phyloP scores from a whole-genome alignment of 2,329 filamentous ascomycete species.

The Penicillium capsulatum region DNA sequence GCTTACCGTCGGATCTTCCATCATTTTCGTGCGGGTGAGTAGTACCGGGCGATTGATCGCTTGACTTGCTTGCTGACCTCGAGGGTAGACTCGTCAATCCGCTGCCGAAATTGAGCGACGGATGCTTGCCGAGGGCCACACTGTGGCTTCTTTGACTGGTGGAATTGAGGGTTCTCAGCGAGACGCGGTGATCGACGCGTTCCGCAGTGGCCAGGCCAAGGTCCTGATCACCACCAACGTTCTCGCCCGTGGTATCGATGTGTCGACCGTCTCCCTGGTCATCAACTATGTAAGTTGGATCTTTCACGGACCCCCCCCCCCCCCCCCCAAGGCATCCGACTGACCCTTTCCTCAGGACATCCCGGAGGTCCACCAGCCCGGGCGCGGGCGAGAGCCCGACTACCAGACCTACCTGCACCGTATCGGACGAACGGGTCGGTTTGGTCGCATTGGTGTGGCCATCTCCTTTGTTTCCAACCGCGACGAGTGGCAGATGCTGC shows the following conservation, averaged over 20 bases:
- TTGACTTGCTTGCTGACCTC: slow-evolving; percentile 16
- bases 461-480: slow-evolving; percentile 91
- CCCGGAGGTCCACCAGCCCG: slow-evolving; percentile 59
- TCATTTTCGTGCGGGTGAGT: slow-evolving; percentile 89
- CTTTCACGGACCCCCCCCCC: background rate
- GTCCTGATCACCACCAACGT: slow-evolving; percentile 98
- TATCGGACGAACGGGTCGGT: slow-evolving; percentile 93
- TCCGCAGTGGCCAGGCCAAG: slow-evolving; percentile 82
- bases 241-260: slow-evolving; percentile 88
- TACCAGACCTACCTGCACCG: slow-evolving; percentile 95
- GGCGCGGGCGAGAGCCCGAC: slow-evolving; percentile 66
- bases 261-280: slow-evolving; percentile 91
- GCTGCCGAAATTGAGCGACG: slow-evolving; percentile 78
- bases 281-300: slow-evolving; percentile 73
- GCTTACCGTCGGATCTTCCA: slow-evolving; percentile 94
- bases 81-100: slow-evolving; percentile 69
- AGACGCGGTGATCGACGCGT: slow-evolving; percentile 78
- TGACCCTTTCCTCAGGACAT: slow-evolving; percentile 51
- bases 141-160: slow-evolving; percentile 83
- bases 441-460: slow-evolving; percentile 91
- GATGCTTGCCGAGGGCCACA: slow-evolving; percentile 86
- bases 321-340: background rate
- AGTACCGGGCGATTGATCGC: background rate
- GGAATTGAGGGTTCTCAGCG: slow-evolving; percentile 79
- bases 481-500: slow-evolving; percentile 73